phyloP scores from a whole-genome alignment of 2,329 filamentous ascomycete genomes.

The Cladobotryum mycophilum region DNA sequence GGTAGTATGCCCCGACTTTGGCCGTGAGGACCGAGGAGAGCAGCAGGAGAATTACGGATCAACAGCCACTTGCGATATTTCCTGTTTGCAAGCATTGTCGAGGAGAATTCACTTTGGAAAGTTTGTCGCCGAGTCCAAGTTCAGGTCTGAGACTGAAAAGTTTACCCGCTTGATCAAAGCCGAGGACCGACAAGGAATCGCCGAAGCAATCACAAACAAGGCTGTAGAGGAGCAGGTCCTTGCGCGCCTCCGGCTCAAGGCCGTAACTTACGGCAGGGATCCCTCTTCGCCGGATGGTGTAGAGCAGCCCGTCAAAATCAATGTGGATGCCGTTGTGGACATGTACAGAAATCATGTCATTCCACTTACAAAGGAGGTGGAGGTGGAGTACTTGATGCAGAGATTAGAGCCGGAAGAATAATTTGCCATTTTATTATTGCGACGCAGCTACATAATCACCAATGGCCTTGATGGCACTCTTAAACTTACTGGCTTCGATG shows the following conservation, averaged over 20 bases:
- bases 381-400: slow-evolving; percentile 98
- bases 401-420: slow-evolving; percentile 49
- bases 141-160: slow-evolving; percentile 70
- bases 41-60: slow-evolving; percentile 93
- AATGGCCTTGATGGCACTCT: slow-evolving; percentile 67
- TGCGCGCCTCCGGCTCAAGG: slow-evolving; percentile 79
- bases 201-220: slow-evolving; percentile 81
- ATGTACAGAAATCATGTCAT: slow-evolving; percentile 95
- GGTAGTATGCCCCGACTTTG: slow-evolving; percentile 70
- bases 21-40: slow-evolving; percentile 74
- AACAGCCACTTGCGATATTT: slow-evolving; percentile 83
- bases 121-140: slow-evolving; percentile 96
- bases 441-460: slow-evolving; percentile 62
- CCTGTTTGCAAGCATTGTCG: slow-evolving; percentile 81
- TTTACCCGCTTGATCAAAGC: slow-evolving; percentile 80
- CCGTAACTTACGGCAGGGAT: slow-evolving; percentile 87
- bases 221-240: slow-evolving; percentile 89
- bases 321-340: slow-evolving; percentile 81
- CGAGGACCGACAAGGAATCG: slow-evolving; percentile 73
- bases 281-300: slow-evolving; percentile 56
- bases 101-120: slow-evolving; percentile 95
- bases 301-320: slow-evolving; percentile 68
- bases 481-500: slow-evolving; percentile 74
- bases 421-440: slow-evolving; percentile 27
- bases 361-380: slow-evolving; percentile 93